Conservation (phyloP, 2,329 filamentous ascomycete genomes). For the Hypoxylon sp. region DNA sequence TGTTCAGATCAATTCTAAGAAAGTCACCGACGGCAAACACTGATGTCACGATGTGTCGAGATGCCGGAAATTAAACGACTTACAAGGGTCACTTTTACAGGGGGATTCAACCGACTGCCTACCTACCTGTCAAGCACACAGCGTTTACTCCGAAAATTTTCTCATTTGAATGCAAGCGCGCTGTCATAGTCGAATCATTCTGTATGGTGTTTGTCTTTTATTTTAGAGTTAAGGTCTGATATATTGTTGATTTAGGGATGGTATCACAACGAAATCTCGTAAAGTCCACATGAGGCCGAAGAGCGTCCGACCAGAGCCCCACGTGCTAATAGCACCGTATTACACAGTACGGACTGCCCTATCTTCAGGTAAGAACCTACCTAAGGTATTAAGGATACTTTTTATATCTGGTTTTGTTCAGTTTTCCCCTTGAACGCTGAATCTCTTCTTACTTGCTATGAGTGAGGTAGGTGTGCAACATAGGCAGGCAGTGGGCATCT, state of each 20-base stretch:
- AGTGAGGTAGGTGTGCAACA: no score
- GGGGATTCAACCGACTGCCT: not conserved
- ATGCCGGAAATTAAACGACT: not conserved
- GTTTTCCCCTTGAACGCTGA: no score
- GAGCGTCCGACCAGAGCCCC: no score
- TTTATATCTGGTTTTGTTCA: no score
- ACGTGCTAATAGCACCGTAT: no score
- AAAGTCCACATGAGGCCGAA: not conserved
- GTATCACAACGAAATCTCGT: no score
- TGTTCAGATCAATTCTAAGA: not conserved
- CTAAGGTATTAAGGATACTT: no score
- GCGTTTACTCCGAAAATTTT: not conserved
- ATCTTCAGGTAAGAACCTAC: no score
- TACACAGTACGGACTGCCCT: no score
- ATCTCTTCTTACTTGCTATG: no score
- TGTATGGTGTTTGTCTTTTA: not conserved
- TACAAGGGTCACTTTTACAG: constrained; percentile 1
- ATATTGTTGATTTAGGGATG: not conserved
- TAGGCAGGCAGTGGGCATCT: no score
- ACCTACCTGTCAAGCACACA: constrained; percentile 4
- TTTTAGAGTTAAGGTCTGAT: not conserved
- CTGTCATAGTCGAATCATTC: not conserved
- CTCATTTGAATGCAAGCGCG: not conserved
- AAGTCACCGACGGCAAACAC: not conserved
- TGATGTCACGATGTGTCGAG: constrained; percentile 22